Percentiles rank a stretch among this genome's conserved stretches.
These are phyloP conservation scores for Candida neerlandica DNA, from an alignment of 1,139 yeast genomes.

Conservation along the genomic window DNA sequence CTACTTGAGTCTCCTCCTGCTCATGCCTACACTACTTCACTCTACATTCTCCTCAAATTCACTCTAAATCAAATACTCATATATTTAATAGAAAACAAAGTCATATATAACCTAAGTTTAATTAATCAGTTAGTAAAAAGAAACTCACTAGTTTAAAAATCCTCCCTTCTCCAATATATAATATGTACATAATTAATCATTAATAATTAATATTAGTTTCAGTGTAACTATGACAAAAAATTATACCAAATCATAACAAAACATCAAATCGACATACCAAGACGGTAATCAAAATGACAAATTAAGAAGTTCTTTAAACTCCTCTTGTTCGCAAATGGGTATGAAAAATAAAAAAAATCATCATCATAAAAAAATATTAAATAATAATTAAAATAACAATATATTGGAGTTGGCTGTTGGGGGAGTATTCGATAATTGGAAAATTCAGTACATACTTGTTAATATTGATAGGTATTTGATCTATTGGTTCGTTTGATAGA, in stretches of 20 bases:
- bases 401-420: no score
- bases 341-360: not conserved
- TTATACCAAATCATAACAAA: conserved; percentile 7
- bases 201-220: not conserved
- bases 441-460: no score
- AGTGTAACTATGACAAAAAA: conserved; percentile 8
- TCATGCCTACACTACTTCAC: no score
- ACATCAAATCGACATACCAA: conserved; percentile 3
- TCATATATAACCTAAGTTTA: not conserved
- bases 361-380: not conserved
- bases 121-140: conserved; percentile 2
- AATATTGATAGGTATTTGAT: not conserved
- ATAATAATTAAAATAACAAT: no score
- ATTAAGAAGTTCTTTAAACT: not conserved
- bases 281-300: conserved; percentile 4
- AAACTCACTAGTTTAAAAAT: not conserved
- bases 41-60: not conserved
- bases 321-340: conserved; percentile 7
- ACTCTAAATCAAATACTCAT: not conserved
- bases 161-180: no score
- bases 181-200: not conserved
- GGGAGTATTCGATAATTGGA: no score
- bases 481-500: no score
- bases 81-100: not conserved
- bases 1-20: no score